A percentile compares a stretch with the other conserved stretches of the same genome.
phyloP scores from a whole-genome alignment of 140 eudicot genomes.

The Stevia rebaudiana region DNA sequence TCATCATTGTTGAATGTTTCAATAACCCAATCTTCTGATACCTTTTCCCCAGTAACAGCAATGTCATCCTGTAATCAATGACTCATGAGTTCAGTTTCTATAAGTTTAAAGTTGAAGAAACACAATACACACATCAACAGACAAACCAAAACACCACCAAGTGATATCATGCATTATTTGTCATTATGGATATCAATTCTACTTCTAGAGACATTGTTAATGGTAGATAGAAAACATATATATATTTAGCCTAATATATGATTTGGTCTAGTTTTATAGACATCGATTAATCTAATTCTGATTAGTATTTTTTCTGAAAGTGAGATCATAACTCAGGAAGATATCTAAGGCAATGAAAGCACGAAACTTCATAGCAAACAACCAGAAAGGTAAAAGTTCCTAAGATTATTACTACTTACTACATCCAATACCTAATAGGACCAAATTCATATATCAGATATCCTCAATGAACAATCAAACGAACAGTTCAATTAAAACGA shows the following conservation, averaged over 20 bases:
- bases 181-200: not conserved
- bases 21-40: conserved; percentile 43
- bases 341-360: too few species aligned
- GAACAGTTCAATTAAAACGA: not conserved
- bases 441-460: not conserved
- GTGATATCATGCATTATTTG: not conserved
- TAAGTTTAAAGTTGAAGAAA: not conserved
- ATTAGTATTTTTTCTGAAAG: too few species aligned
- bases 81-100: not conserved
- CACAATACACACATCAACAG: not conserved
- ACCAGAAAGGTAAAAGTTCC: too few species aligned
- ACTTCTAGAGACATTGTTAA: not conserved
- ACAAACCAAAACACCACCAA: not conserved
- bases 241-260: too few species aligned
- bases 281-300: not conserved
- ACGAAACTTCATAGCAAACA: not conserved
- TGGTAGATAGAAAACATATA: not conserved
- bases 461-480: not conserved
- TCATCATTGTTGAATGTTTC: conserved; percentile 55
- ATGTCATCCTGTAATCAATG: conserved; percentile 44
- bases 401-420: too few species aligned
- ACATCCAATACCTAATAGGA: not conserved
- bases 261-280: too few species aligned
- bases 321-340: too few species aligned
- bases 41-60: conserved; percentile 33